These are phyloP conservation scores for Solanum raphanifolium DNA, from an alignment of 257 asterid genomes.

Conservation along the genomic window DNA sequence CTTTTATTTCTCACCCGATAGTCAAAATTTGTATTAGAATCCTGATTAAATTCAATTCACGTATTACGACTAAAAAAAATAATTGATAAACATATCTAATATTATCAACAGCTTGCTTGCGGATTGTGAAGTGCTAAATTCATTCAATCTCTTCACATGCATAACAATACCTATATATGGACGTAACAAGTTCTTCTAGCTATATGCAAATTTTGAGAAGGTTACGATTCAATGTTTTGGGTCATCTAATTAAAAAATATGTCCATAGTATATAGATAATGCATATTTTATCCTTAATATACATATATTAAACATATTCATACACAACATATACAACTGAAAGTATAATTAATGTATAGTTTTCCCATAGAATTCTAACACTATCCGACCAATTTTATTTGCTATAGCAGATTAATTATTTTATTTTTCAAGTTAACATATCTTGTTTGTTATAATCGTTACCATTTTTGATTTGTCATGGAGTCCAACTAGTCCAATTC, in stretches of 20 bases:
- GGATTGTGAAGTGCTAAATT: background rate
- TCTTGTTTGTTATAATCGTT: background rate
- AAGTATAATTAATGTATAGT: background rate
- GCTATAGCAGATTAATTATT: background rate
- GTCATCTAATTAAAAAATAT: background rate
- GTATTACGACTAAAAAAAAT: background rate
- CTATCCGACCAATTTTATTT: background rate
- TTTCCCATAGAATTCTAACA: background rate
- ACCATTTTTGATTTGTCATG: background rate
- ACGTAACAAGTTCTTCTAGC: background rate
- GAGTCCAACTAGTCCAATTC: background rate
- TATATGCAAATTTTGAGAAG: background rate
- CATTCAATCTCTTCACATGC: background rate
- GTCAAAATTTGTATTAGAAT: too few relatives aligned
- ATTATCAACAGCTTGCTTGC: background rate
- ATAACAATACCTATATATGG: background rate
- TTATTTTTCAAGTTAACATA: background rate
- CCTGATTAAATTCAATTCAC: too few relatives aligned
- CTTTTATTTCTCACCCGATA: too few relatives aligned
- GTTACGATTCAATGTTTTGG: background rate
- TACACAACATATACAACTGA: background rate
- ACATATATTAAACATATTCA: background rate
- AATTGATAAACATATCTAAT: background rate
- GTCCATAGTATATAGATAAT: background rate
- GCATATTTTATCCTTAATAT: background rate